These are phyloP conservation scores for Papilionanthe hybrid DNA, from an alignment of 116 monocot species.

Conservation along the genomic window DNA sequence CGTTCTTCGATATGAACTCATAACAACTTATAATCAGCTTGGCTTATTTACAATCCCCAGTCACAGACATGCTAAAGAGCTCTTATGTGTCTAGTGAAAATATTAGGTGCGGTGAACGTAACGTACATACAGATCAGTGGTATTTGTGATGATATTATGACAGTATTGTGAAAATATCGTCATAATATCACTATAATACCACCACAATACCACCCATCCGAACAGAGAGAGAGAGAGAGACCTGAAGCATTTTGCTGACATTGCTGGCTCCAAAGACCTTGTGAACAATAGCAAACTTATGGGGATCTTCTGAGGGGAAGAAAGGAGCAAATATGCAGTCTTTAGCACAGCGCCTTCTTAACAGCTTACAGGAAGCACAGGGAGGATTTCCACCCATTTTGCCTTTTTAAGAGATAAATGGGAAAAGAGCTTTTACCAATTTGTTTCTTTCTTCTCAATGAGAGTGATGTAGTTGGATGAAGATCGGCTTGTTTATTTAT, in stretches of 20 bases:
- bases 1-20: too few relatives aligned
- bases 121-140: too few relatives aligned
- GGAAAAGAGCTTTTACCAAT: neutral
- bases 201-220: too few relatives aligned
- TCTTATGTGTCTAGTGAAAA: too few relatives aligned
- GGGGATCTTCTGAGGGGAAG: slow-evolving; percentile 44
- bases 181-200: too few relatives aligned
- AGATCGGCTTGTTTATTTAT: neutral
- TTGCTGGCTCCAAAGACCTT: slow-evolving; percentile 55
- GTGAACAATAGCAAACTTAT: slow-evolving; percentile 49
- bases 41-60: too few relatives aligned
- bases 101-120: too few relatives aligned
- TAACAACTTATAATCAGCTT: too few relatives aligned
- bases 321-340: slow-evolving; percentile 50
- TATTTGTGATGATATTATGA: too few relatives aligned
- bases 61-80: neutral
- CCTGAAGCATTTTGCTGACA: slow-evolving; percentile 54
- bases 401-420: neutral
- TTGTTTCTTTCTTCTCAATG: neutral
- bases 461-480: neutral
- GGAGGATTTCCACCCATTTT: slow-evolving; percentile 25
- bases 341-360: slow-evolving; percentile 36
- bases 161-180: too few relatives aligned
- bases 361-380: slow-evolving; percentile 47
- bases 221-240: neutral